phyloP scores from a whole-genome alignment of 306 rosid genomes.

The Astragalus membranaceus region DNA sequence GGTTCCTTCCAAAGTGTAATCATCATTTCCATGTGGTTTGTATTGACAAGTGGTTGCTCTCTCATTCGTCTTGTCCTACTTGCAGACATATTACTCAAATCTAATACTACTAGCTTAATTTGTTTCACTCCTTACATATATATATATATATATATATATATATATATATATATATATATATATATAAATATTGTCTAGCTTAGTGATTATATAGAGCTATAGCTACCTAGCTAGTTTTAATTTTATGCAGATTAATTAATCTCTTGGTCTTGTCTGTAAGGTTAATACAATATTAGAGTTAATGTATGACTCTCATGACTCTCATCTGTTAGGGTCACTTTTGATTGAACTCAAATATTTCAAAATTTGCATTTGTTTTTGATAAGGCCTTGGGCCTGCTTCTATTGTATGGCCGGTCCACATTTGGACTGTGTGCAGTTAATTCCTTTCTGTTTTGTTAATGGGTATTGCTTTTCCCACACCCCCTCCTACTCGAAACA shows the following conservation, averaged over 20 bases:
- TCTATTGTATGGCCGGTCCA: no score
- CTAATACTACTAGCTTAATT: background rate
- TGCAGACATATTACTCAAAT: conserved; percentile 49
- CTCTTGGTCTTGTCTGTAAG: background rate
- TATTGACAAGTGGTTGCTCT: conserved; percentile 69
- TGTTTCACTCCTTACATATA: background rate
- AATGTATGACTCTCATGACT: no score
- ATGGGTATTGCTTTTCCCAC: no score
- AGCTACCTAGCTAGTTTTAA: background rate
- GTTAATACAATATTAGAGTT: background rate
- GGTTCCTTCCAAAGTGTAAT: conserved; percentile 65
- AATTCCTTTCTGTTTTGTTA: no score
- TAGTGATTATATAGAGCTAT: background rate
- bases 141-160: background rate
- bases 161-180: background rate
- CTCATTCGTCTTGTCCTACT: conserved; percentile 85
- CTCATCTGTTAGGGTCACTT: background rate
- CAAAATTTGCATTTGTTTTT: background rate
- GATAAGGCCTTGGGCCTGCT: no score
- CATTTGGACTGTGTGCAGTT: no score
- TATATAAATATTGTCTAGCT: background rate
- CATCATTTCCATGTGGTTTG: conserved; percentile 70
- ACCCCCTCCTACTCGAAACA: no score
- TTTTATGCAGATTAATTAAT: background rate
- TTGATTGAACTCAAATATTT: background rate